Conservation (phyloP, 352 stramenopile species). For the Pythium phragmitis region DNA sequence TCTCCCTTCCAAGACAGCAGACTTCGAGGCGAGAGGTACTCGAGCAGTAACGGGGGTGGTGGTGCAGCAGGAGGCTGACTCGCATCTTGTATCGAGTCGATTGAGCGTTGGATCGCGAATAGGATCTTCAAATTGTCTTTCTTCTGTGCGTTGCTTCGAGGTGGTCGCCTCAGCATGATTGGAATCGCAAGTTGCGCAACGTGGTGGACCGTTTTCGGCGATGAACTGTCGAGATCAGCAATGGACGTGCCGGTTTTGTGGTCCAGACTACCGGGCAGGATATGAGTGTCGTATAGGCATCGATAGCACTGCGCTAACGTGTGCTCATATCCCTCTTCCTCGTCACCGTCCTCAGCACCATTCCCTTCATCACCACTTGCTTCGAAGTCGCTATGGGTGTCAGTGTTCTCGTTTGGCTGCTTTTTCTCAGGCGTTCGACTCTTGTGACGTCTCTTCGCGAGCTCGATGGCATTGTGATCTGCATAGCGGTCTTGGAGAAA, state of each 20-base stretch:
- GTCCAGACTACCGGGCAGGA: slow-evolving; percentile 53
- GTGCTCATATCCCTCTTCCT: slow-evolving; percentile 42
- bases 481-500: slow-evolving; percentile 10
- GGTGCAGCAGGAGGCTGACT: not conserved
- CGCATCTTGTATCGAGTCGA: slow-evolving; percentile 23
- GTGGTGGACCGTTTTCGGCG: slow-evolving; percentile 24
- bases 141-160: slow-evolving; percentile 73
- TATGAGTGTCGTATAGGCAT: slow-evolving; percentile 73
- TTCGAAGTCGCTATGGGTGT: slow-evolving; percentile 14
- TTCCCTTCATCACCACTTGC: slow-evolving; percentile 11
- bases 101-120: slow-evolving; percentile 46
- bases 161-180: slow-evolving; percentile 48
- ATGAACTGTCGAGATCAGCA: slow-evolving; percentile 11
- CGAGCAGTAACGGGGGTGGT: slow-evolving; percentile 19
- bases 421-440: not conserved
- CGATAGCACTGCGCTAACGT: slow-evolving; percentile 66
- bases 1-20: slow-evolving; percentile 33
- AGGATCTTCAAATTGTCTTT: slow-evolving; percentile 73
- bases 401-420: not conserved
- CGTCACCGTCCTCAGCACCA: slow-evolving; percentile 6
- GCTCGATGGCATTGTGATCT: slow-evolving; percentile 3
- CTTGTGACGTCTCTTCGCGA: not conserved
- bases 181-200: slow-evolving; percentile 59
- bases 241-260: slow-evolving; percentile 46
- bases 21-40: slow-evolving; percentile 41